A percentile compares a stretch with the other conserved stretches of the same genome.
Evolutionary conservation across 805 yeast species (phyloP).

Genomic region (Diddensiella santjacobensis): DNA sequence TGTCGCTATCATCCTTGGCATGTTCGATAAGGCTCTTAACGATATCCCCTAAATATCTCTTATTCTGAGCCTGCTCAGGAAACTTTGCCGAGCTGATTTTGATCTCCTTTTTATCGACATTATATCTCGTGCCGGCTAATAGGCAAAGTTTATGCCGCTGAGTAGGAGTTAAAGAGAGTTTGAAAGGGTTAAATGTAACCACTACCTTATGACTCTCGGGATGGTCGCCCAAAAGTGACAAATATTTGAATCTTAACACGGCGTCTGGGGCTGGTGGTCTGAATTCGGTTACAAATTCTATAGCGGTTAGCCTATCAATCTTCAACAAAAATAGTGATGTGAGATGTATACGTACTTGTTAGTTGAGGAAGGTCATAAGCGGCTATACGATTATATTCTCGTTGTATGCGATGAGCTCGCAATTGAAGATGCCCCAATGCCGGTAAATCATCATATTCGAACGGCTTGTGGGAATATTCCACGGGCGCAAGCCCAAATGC

Average conservation of each 20-base stretch:
- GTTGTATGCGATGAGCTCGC: conserved; percentile 66
- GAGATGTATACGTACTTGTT: conserved; percentile 50
- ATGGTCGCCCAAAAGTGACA: conserved; percentile 71
- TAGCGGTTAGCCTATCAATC: not conserved
- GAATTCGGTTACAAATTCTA: conserved; percentile 54
- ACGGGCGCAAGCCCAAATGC: conserved; percentile 25
- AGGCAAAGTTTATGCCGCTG: conserved; percentile 73
- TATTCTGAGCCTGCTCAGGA: conserved; percentile 81
- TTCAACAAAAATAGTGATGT: no score
- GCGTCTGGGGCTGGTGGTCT: conserved; percentile 38
- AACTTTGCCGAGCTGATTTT: conserved; percentile 62
- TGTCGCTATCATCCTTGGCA: conserved; percentile 58
- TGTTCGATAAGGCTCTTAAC: conserved; percentile 59
- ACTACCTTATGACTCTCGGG: conserved; percentile 70
- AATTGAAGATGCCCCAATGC: conserved; percentile 67
- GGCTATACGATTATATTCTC: conserved; percentile 74
- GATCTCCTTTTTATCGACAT: conserved; percentile 54
- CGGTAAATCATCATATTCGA: conserved; percentile 62
- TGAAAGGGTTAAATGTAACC: conserved; percentile 46
- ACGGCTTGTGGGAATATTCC: conserved; percentile 27
- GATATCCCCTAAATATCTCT: conserved; percentile 63
- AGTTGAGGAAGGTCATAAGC: conserved; percentile 91
- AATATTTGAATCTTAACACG: conserved; percentile 58
- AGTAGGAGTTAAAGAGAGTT: conserved; percentile 41
- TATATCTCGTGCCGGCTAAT: conserved; percentile 74